A percentile compares a stretch with the other conserved stretches of the same genome.
phyloP scores from a whole-genome alignment of 2,329 filamentous ascomycete species.

The Colletotrichum simmondsii region DNA sequence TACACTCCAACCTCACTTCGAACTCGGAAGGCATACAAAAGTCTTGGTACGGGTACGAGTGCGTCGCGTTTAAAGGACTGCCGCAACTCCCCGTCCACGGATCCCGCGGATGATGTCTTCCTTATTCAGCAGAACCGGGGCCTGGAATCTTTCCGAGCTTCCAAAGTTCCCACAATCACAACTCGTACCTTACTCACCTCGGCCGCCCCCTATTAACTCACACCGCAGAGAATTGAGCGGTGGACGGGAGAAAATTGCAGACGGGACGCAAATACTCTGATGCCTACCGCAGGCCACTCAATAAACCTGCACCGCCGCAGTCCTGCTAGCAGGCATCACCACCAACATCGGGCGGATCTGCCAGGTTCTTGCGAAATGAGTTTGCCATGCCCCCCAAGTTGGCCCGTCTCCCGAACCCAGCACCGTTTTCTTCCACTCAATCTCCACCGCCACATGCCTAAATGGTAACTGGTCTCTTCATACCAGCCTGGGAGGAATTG shows the following conservation, averaged over 20 bases:
- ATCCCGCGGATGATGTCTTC: not conserved
- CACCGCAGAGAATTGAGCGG: not conserved
- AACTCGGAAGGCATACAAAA: not conserved
- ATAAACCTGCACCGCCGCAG: not conserved
- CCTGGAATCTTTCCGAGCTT: not conserved
- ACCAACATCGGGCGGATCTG: not conserved
- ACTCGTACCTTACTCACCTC: not conserved
- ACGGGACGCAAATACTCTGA: not conserved
- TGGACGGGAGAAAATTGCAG: not conserved
- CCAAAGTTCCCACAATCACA: not conserved
- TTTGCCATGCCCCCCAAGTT: not conserved
- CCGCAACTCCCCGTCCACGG: not conserved
- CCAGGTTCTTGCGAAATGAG: constrained; percentile 1
- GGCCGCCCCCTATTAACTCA: not conserved
- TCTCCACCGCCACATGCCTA: not conserved
- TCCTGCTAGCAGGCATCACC: not conserved
- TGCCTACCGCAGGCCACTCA: not conserved
- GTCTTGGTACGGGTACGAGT: not conserved
- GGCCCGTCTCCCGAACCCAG: not conserved
- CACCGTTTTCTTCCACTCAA: not conserved
- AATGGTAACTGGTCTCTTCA: not conserved
- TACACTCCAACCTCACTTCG: not conserved
- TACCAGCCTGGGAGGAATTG: not conserved
- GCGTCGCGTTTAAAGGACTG: not conserved
- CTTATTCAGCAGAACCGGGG: not conserved